Percentiles rank a stretch among this genome's conserved stretches.
These are phyloP conservation scores for Taiozyma onychis DNA, from an alignment of 1,139 yeast species.

Conservation along the genomic window DNA sequence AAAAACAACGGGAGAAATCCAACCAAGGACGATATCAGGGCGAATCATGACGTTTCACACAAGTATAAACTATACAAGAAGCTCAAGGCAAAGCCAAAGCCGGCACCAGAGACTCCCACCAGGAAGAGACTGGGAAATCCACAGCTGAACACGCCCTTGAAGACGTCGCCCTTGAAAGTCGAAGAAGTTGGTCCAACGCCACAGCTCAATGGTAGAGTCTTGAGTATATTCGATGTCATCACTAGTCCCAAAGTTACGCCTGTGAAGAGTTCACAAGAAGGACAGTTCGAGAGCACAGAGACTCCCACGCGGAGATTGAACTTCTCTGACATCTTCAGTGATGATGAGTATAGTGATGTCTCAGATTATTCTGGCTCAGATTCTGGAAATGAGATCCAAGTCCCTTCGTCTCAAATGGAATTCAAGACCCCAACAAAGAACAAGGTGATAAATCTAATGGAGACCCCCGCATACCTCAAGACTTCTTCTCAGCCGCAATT, in stretches of 20 bases:
- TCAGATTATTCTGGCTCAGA: background rate
- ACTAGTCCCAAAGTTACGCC: slow-evolving; percentile 15
- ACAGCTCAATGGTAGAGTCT: slow-evolving; percentile 61
- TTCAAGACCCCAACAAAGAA: slow-evolving; percentile 29
- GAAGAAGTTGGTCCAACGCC: slow-evolving; percentile 70
- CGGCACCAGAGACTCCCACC: slow-evolving; percentile 2
- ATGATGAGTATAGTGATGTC: slow-evolving; percentile 1
- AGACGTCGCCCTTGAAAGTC: slow-evolving; percentile 17
- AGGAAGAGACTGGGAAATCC: background rate
- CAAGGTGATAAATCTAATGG: slow-evolving; percentile 3
- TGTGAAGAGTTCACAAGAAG: background rate
- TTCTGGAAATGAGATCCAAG: background rate
- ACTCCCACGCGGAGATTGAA: slow-evolving; percentile 13
- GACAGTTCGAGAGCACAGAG: background rate
- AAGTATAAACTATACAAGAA: slow-evolving; percentile 17
- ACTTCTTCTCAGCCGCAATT: slow-evolving; percentile 1
- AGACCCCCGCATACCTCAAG: slow-evolving; percentile 25
- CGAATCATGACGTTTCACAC: slow-evolving; percentile 32
- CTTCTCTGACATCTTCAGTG: slow-evolving; percentile 5
- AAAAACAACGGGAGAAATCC: slow-evolving; percentile 44
- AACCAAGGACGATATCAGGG: slow-evolving; percentile 46
- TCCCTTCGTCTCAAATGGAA: slow-evolving; percentile 1
- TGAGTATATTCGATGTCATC: slow-evolving; percentile 57
- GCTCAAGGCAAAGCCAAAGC: slow-evolving; percentile 6
- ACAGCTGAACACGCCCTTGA: slow-evolving; percentile 17